Evolutionary conservation across 2,329 filamentous ascomycete genomes (phyloP), one percentile per base, ranked within the genome.

Genomic region (Alternaria sp.): DNA sequence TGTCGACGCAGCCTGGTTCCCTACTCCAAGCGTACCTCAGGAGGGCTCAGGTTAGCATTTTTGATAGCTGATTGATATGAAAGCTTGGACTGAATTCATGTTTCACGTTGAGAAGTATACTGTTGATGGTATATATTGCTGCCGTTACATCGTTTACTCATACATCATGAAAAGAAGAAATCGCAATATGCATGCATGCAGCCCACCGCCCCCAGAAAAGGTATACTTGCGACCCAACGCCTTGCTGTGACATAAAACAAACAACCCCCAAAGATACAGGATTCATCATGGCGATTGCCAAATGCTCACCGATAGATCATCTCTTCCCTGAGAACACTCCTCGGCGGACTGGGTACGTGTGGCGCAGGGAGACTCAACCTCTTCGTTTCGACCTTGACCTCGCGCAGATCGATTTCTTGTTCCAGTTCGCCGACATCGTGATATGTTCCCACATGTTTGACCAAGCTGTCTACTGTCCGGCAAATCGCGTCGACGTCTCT

Each of bases 401-500:
- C 78, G 36, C 67, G 66, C 10, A 80, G 54, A 66, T 80, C 77
- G 2, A 64, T 57, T 43, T 80, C 79, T 17, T 66, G 46, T 57
- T 77, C 74, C 40, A 79, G 60, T 63, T 80, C 79, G 1, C 63
- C 59, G 1, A 74, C 69, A 13, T 76, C 74, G 40, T 80, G 79
- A 26, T 69, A 77, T 8, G 69, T 71, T 1, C 76, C 77, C 2
- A 80, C 76, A 44, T 80, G 78, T 21, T 78, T 76, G 3, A 80
- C 76, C 13, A 80, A 56, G n/a, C 69, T 69, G 56, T 79, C 76
- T 13, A 77, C 74, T 8, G 66, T 76, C 4, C 78, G 67, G 25
- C 77, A 79, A 6, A 80, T 71, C 0, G 77, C 78, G 66, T 80
- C 78, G 1, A 76, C 72, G 3, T 80, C 78, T 4, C 76, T 63